A percentile compares a stretch with the other conserved stretches of the same genome.
phyloP scores from a whole-genome alignment of 2,329 filamentous ascomycete genomes.

The Colletotrichum euphorbiae region DNA sequence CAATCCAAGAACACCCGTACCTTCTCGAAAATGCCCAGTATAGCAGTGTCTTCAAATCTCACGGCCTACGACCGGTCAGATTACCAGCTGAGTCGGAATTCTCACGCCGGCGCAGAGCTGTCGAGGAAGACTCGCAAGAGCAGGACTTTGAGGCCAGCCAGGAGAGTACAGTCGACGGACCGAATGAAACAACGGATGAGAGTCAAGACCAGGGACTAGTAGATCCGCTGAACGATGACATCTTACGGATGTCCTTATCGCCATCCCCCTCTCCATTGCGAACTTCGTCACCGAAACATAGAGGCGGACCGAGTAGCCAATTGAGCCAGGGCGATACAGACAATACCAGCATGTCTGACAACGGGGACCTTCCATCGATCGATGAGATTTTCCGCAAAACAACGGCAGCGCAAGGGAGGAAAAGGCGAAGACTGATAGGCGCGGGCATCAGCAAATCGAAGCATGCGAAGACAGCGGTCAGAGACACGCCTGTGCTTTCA shows the following conservation, averaged over 20 bases:
- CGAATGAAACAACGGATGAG: conserved; percentile 49
- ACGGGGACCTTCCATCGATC: conserved; percentile 52
- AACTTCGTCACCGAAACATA: conserved; percentile 39
- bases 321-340: conserved; percentile 52
- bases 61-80: conserved; percentile 65
- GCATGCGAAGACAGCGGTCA: neutral
- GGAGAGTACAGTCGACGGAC: conserved; percentile 46
- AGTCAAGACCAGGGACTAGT: conserved; percentile 46
- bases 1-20: conserved; percentile 71
- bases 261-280: conserved; percentile 21
- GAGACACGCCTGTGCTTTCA: neutral
- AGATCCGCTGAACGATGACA: neutral
- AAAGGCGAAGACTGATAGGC: conserved; percentile 9
- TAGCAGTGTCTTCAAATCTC: conserved; percentile 63
- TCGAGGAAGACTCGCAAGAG: conserved; percentile 60
- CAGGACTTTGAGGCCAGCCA: conserved; percentile 66
- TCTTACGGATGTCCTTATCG: conserved; percentile 9
- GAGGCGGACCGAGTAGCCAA: conserved; percentile 48
- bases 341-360: conserved; percentile 51
- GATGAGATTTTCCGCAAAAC: conserved; percentile 44
- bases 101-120: conserved; percentile 43
- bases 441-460: neutral
- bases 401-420: conserved; percentile 6
- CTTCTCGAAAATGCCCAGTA: conserved; percentile 67
- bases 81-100: conserved; percentile 49